Evolutionary conservation across 1,284 basidiomycete genomes (phyloP), one percentile per base, ranked within the genome.

Genomic region (Mycosarcoma maydis): DNA sequence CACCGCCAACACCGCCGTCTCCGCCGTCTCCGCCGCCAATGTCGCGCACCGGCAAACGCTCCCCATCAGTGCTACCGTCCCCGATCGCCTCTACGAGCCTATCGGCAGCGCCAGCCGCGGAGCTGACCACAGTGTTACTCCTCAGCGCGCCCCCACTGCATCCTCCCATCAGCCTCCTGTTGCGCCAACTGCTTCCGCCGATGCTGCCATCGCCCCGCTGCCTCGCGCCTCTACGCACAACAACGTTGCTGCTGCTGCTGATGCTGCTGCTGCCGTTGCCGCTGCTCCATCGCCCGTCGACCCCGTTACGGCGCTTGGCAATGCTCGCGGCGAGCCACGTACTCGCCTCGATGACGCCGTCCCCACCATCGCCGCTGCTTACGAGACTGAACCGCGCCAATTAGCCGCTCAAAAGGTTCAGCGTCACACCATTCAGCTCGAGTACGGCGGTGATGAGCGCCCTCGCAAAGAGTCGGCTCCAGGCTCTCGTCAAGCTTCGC

Each of bases 401-500:
- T 40, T 62, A 0, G 72, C 72, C 3, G 72, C 69, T 5, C 65
- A 70, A 23, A 78, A 78, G 58, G 55, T 64, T 29, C 77, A 78
- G 61, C 60, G 75, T 22, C 77, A 78, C 59, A 78, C 77, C 3
- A 73, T 78, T 37, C 77, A 78, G 67, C 67, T 78, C 51, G 77
- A 78, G 51, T 78, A 78, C 43, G 60, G 68, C 45, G 59, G 50
- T 49, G 55, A 67, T 23, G 60, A 65, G 40, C 56, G 60, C 10
- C 26, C 48, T 22, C 60, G 60, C 40, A 70, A 55, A 30, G 66
- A 70, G 14, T 38, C 58, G 8, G 38, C 45, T 16, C 51, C 62
- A 17, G 57, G 37, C 20, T 60, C 64, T 17, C 66, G 55, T 22
- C 59, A 58, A 19, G 34, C 50, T 34, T 61, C 54, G 45, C 51